Conservation (phyloP, 169 alveolate genomes). For the Cryptosporidium bovis region DNA sequence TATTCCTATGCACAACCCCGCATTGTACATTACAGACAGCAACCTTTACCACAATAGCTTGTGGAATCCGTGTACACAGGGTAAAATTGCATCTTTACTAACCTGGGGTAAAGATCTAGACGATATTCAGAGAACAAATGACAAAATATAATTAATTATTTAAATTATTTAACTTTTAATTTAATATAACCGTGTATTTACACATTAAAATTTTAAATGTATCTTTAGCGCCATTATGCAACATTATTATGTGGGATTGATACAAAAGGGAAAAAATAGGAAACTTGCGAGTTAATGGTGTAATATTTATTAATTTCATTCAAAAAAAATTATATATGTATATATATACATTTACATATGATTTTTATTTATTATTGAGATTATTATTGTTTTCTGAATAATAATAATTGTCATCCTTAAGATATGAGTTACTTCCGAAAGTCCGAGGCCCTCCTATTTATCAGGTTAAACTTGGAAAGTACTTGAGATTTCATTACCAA, state of each 20-base stretch:
- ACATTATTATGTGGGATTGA: conserved; percentile 20
- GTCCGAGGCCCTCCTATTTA: too few species aligned
- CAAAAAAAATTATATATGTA: neutral
- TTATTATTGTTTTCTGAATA: neutral
- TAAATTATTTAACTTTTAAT: neutral
- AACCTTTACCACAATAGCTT: conserved; percentile 52
- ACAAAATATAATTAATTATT: neutral
- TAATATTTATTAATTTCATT: neutral
- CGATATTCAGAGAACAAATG: neutral
- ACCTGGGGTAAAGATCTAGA: conserved; percentile 7
- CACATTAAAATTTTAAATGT: too few species aligned
- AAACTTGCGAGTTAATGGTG: too few species aligned
- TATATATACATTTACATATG: neutral
- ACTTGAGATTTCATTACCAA: too few species aligned
- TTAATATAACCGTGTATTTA: too few species aligned
- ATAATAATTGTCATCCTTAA: too few species aligned
- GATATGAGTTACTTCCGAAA: too few species aligned
- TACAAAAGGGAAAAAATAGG: too few species aligned
- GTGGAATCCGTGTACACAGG: conserved; percentile 50
- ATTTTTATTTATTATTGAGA: neutral
- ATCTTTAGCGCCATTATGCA: conserved; percentile 35
- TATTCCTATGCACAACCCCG: conserved; percentile 16
- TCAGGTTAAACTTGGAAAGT: too few species aligned
- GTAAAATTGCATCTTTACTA: conserved; percentile 13
- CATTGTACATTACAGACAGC: conserved; percentile 9